These are phyloP conservation scores for Metarhizium brunneum DNA, from an alignment of 2,329 filamentous ascomycete genomes.

Conservation along the genomic window DNA sequence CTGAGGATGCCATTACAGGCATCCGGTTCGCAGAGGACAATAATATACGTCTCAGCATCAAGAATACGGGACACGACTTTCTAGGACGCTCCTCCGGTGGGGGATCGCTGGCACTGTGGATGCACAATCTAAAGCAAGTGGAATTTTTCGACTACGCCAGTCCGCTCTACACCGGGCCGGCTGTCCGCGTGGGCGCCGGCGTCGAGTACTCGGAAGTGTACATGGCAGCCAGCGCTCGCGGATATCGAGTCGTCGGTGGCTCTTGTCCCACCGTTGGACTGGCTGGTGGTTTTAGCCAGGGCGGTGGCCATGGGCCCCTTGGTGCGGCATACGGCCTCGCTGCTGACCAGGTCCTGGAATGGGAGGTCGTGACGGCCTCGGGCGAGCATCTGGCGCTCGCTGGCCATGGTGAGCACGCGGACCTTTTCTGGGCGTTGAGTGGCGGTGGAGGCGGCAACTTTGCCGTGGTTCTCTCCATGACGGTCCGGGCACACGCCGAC, in stretches of 20 bases:
- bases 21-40: constrained; percentile 28
- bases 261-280: constrained; percentile 47
- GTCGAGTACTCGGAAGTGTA: constrained; percentile 38
- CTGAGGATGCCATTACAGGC: constrained; percentile 21
- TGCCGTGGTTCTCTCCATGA: constrained; percentile 47
- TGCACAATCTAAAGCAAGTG: constrained; percentile 29
- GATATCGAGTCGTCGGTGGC: constrained; percentile 42
- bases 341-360: constrained; percentile 49
- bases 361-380: constrained; percentile 37
- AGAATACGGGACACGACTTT: constrained; percentile 24
- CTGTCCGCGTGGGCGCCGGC: constrained; percentile 45
- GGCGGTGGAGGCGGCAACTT: constrained; percentile 53
- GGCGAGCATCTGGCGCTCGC: too few species aligned
- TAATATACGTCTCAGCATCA: constrained; percentile 26
- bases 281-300: constrained; percentile 50
- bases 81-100: constrained; percentile 27
- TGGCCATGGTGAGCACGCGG: constrained; percentile 17
- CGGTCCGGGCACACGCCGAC: constrained; percentile 39
- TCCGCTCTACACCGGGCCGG: constrained; percentile 37
- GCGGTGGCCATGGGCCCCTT: constrained; percentile 49
- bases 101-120: constrained; percentile 31
- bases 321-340: constrained; percentile 45
- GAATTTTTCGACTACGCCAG: constrained; percentile 31
- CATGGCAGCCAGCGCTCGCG: constrained; percentile 32
- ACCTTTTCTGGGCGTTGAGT: constrained; percentile 55